phyloP scores from a whole-genome alignment of 768 basidiomycete genomes.

The Tephrocybe sp. region DNA sequence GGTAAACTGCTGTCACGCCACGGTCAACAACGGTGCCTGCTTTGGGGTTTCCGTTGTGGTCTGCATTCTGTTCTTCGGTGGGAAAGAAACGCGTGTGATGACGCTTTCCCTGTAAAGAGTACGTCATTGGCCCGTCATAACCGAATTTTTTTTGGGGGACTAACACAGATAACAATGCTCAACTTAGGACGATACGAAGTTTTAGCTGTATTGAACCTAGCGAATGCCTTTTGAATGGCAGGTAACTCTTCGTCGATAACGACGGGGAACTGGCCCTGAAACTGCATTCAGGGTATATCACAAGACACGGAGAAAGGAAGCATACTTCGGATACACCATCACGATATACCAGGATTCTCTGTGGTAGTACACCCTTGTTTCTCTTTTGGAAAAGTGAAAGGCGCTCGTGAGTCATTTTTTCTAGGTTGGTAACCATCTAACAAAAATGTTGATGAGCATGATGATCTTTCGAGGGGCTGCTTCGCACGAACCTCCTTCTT shows the following conservation, averaged over 20 bases:
- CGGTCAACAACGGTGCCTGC: slow-evolving; percentile 83
- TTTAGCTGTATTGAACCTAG: slow-evolving; percentile 41
- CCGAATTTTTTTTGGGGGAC: slow-evolving; percentile 22
- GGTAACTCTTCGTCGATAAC: slow-evolving; percentile 70
- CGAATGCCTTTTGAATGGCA: slow-evolving; percentile 58
- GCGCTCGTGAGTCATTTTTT: slow-evolving; percentile 67
- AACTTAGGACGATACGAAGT: slow-evolving; percentile 52
- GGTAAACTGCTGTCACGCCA: slow-evolving; percentile 67
- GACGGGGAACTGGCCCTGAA: slow-evolving; percentile 69
- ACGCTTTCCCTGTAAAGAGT: slow-evolving; percentile 38
- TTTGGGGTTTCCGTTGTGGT: slow-evolving; percentile 69
- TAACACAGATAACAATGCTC: slow-evolving; percentile 76
- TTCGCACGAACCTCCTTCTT: slow-evolving; percentile 63
- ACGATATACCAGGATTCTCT: slow-evolving; percentile 71
- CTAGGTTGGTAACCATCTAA: slow-evolving; percentile 75
- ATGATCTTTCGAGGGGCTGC: background rate
- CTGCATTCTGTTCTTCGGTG: slow-evolving; percentile 47
- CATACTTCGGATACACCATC: slow-evolving; percentile 83
- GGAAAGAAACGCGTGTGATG: slow-evolving; percentile 69
- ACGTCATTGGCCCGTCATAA: background rate
- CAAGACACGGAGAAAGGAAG: background rate
- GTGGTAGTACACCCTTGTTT: slow-evolving; percentile 52
- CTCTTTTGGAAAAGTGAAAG: slow-evolving; percentile 48
- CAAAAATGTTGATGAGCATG: background rate
- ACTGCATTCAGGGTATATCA: slow-evolving; percentile 12